These are phyloP conservation scores for Bremia lactucae DNA, from an alignment of 352 stramenopile species.

Conservation along the genomic window DNA sequence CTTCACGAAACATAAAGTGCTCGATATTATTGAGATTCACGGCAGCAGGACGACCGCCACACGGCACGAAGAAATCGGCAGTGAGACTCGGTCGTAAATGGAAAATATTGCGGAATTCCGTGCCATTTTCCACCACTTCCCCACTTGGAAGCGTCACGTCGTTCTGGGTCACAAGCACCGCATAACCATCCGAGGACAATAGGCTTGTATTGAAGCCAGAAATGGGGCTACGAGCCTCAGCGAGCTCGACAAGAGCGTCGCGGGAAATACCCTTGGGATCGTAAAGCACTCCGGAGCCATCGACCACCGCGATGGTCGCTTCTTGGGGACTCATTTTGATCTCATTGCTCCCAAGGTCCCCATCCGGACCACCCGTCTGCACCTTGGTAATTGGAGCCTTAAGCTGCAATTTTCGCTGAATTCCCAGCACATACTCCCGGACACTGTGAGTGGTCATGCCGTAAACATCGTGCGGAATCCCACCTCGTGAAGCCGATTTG, in stretches of 20 bases:
- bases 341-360: slow-evolving; percentile 96
- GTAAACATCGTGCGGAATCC: slow-evolving; percentile 98
- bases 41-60: slow-evolving; percentile 90
- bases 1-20: slow-evolving; percentile 73
- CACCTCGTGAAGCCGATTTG: slow-evolving; percentile 89
- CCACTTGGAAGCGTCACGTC: slow-evolving; percentile 58
- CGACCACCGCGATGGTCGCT: slow-evolving; percentile 91
- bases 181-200: slow-evolving; percentile 50
- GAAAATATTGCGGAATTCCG: slow-evolving; percentile 94
- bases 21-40: slow-evolving; percentile 94
- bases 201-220: slow-evolving; percentile 80
- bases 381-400: slow-evolving; percentile 92
- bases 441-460: slow-evolving; percentile 96
- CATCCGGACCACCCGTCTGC: slow-evolving; percentile 94
- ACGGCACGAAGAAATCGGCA: slow-evolving; percentile 95
- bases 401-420: slow-evolving; percentile 86
- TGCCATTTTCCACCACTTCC: slow-evolving; percentile 86
- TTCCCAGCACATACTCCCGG: slow-evolving; percentile 92
- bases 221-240: slow-evolving; percentile 84
- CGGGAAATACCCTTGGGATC: slow-evolving; percentile 91
- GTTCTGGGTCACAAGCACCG: slow-evolving; percentile 60
- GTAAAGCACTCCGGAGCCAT: slow-evolving; percentile 90
- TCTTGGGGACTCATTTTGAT: slow-evolving; percentile 95
- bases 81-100: slow-evolving; percentile 88
- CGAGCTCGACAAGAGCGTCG: slow-evolving; percentile 86